These are phyloP conservation scores for Hansenula lynferdii DNA, from an alignment of 1,139 yeast species.

Conservation along the genomic window DNA sequence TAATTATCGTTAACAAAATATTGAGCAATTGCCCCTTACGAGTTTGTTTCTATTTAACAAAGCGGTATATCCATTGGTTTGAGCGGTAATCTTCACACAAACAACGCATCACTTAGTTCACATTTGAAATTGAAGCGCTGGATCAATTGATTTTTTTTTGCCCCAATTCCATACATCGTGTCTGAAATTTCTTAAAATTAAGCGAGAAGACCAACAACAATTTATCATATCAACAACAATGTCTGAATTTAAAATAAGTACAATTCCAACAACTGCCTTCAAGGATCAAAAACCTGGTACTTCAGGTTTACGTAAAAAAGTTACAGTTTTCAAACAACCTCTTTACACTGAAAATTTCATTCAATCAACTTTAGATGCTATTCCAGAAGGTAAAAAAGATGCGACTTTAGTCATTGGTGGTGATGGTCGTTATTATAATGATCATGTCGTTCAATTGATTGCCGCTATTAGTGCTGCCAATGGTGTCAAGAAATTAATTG, in stretches of 20 bases:
- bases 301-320: constrained; percentile 92
- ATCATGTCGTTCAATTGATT: constrained; percentile 74
- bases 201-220: not conserved
- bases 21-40: too few relatives aligned
- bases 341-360: constrained; percentile 92
- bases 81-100: too few relatives aligned
- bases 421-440: constrained; percentile 92
- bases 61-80: too few relatives aligned
- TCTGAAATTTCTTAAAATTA: too few relatives aligned
- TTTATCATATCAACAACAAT: too few relatives aligned
- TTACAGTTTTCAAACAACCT: constrained; percentile 72
- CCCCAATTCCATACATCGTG: not conserved
- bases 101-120: too few relatives aligned
- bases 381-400: constrained; percentile 80
- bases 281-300: constrained; percentile 97
- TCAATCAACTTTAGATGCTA: constrained; percentile 78
- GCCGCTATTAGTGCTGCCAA: constrained; percentile 86
- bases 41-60: too few relatives aligned
- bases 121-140: too few relatives aligned
- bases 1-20: too few relatives aligned
- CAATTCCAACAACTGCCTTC: constrained; percentile 59
- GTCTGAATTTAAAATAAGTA: constrained; percentile 6
- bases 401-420: constrained; percentile 92
- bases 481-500: constrained; percentile 77
- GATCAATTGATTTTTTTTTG: too few relatives aligned